These are phyloP conservation scores for Hibiscus syriacus DNA, from an alignment of 345 rosid species.

Conservation along the genomic window DNA sequence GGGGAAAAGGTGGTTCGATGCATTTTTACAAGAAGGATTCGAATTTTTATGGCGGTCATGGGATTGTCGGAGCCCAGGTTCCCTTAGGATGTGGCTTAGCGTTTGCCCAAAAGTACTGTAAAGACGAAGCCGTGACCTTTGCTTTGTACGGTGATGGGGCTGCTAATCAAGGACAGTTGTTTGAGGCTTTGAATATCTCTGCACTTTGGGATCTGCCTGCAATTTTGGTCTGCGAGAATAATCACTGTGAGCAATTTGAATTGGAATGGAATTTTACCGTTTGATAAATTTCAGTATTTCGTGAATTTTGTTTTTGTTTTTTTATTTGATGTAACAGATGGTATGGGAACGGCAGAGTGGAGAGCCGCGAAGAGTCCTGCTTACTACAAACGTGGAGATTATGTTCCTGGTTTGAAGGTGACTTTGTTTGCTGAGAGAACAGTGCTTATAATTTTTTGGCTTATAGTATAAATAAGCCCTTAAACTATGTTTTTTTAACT, in stretches of 20 bases:
- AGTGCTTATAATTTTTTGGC: too few species aligned
- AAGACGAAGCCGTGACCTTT: conserved; percentile 80
- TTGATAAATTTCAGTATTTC: background rate
- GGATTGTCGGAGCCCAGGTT: conserved; percentile 94
- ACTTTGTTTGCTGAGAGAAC: background rate
- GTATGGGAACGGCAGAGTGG: conserved; percentile 99
- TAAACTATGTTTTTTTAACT: too few species aligned
- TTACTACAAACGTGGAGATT: conserved; percentile 95
- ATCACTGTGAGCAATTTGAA: background rate
- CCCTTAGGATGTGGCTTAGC: conserved; percentile 32
- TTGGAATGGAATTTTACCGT: background rate
- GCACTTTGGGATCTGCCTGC: conserved; percentile 97
- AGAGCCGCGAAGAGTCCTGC: conserved; percentile 89
- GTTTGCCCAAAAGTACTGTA: conserved; percentile 79
- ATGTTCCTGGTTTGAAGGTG: conserved; percentile 61
- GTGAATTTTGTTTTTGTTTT: background rate
- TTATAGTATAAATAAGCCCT: too few species aligned
- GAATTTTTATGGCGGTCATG: conserved; percentile 56
- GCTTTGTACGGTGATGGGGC: conserved; percentile 17
- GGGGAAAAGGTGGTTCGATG: conserved; percentile 36
- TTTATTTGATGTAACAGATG: conserved; percentile 39
- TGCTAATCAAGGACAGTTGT: conserved; percentile 21
- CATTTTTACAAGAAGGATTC: conserved; percentile 62
- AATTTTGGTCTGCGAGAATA: conserved; percentile 21
- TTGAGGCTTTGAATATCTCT: conserved; percentile 83